phyloP scores from a whole-genome alignment of 352 stramenopile species.

The Phytophthora melonis region DNA sequence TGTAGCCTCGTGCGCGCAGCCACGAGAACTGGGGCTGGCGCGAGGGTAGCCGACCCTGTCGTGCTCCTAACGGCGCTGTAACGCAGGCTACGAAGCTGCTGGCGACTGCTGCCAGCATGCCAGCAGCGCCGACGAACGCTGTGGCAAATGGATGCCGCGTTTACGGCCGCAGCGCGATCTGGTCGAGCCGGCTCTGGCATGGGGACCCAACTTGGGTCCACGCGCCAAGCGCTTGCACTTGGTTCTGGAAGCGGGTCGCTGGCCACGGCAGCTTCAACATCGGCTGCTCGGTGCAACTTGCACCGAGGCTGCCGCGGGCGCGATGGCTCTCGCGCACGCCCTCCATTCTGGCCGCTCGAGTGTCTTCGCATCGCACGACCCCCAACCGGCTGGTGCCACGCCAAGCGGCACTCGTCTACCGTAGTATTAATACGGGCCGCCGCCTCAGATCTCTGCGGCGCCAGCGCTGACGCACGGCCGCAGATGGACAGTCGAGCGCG shows the following conservation, averaged over 20 bases:
- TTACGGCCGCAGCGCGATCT: slow-evolving; percentile 20
- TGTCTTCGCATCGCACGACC: no score
- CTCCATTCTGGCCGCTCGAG: neutral
- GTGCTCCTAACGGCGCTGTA: slow-evolving; percentile 12
- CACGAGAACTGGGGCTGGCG: slow-evolving; percentile 24
- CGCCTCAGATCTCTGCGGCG: slow-evolving; percentile 15
- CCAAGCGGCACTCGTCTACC: no score
- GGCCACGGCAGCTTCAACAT: slow-evolving; percentile 23
- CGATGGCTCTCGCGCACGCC: neutral
- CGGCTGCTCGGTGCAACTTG: no score
- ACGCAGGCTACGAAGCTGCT: no score
- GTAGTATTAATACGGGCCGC: neutral
- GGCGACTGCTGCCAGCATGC: no score
- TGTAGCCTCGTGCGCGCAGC: neutral
- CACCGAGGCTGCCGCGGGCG: no score
- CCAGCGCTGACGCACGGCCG: slow-evolving; percentile 22
- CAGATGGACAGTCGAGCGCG: slow-evolving; percentile 16
- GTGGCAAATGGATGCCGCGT: neutral
- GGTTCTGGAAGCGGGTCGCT: slow-evolving; percentile 1
- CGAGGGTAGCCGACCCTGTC: slow-evolving; percentile 24
- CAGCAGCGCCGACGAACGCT: neutral
- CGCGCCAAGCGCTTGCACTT: neutral
- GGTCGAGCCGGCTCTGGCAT: slow-evolving; percentile 7
- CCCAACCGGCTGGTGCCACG: no score
- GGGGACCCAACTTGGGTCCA: slow-evolving; percentile 13